phyloP scores from a whole-genome alignment of 345 rosid genomes.

The Linum lewisii region DNA sequence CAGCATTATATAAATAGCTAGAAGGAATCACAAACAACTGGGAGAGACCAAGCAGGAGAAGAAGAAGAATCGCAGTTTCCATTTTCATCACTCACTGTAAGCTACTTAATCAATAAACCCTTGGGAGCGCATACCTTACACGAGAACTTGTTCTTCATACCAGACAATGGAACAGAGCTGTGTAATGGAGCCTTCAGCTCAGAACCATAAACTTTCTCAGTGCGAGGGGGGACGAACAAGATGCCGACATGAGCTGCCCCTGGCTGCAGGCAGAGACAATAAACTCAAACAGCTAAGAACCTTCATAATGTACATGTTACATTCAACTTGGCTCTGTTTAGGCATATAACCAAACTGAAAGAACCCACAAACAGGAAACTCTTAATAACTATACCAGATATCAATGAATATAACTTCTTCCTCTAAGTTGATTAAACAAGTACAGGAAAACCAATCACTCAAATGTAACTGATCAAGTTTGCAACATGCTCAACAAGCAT shows the following conservation, averaged over 20 bases:
- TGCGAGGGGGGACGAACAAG: conserved; percentile 25
- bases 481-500: no score
- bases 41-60: no score
- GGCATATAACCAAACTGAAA: no score
- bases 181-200: conserved; percentile 36
- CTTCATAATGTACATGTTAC: neutral
- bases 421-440: no score
- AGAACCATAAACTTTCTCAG: conserved; percentile 22
- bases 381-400: no score
- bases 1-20: conserved; percentile 4
- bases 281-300: conserved; percentile 7
- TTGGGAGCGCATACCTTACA: conserved; percentile 32
- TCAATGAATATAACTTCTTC: no score
- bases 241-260: conserved; percentile 27
- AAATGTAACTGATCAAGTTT: no score
- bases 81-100: conserved; percentile 1
- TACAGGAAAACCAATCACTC: no score
- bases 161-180: conserved; percentile 35
- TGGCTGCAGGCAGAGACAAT: conserved; percentile 22
- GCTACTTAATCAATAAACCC: neutral
- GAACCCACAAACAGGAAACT: no score
- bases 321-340: no score
- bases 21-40: no score
- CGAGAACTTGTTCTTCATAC: conserved; percentile 28
- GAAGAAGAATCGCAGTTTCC: neutral